These are phyloP conservation scores for Waltiozyma solani DNA, from an alignment of 1,139 yeast genomes.

Conservation along the genomic window DNA sequence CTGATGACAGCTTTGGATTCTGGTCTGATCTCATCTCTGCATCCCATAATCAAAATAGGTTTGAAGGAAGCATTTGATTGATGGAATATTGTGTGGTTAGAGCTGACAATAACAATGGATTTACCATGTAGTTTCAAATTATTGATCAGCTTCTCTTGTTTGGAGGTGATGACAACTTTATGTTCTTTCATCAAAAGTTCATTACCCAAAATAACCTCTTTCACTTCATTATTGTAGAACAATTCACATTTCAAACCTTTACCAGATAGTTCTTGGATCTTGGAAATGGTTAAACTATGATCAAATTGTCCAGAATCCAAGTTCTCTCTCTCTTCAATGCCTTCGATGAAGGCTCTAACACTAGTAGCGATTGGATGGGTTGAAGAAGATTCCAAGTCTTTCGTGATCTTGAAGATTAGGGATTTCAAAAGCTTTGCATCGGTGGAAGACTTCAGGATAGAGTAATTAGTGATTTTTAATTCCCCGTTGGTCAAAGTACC, in stretches of 20 bases:
- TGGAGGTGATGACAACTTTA: slow-evolving; percentile 21
- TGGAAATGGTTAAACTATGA: slow-evolving; percentile 30
- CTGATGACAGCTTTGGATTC: slow-evolving; percentile 48
- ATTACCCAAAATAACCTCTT: slow-evolving; percentile 51
- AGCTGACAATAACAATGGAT: slow-evolving; percentile 49
- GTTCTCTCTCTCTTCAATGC: slow-evolving; percentile 11
- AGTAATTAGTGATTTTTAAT: slow-evolving; percentile 43
- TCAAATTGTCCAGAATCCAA: slow-evolving; percentile 19
- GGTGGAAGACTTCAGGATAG: slow-evolving; percentile 15
- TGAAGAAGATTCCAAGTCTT: slow-evolving; percentile 56
- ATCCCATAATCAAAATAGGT: slow-evolving; percentile 41
- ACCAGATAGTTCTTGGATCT: slow-evolving; percentile 45
- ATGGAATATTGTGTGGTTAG: slow-evolving; percentile 20
- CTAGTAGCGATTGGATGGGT: slow-evolving; percentile 64
- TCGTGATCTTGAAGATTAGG: slow-evolving; percentile 37
- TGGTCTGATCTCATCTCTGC: slow-evolving; percentile 54
- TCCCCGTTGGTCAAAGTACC: slow-evolving; percentile 66
- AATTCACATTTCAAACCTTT: slow-evolving; percentile 44
- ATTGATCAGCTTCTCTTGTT: slow-evolving; percentile 24
- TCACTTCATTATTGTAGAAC: slow-evolving; percentile 27
- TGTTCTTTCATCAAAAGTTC: slow-evolving; percentile 44
- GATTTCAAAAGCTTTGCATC: no score
- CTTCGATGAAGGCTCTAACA: slow-evolving; percentile 34
- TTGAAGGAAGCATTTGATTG: slow-evolving; percentile 20
- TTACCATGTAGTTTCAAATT: slow-evolving; percentile 57